Base-by-base conservation (phyloP, 345 rosid species). In the Atalantia buxifolia region DNA sequence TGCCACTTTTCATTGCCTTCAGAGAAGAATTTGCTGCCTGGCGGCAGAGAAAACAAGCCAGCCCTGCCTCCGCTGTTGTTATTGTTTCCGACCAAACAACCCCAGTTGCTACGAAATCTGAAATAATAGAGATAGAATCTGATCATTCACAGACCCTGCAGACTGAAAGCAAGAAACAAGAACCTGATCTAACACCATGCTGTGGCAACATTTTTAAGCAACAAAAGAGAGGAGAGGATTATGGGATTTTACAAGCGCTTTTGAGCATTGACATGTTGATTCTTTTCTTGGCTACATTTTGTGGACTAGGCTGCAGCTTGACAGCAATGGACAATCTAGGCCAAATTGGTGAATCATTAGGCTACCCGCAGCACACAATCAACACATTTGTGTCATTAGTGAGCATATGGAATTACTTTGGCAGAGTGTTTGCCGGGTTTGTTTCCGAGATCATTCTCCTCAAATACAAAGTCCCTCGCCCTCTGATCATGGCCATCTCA, bases 331-430 rank as follows among this genome's bases (percentile, higher is more conserved):
- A 90, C 87, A 92, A 92, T 80, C 63, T 90, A 72, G 88, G 89
- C 48, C 96, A 92, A 72, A 90, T 92, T 1, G 96, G 94, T 28
- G 19, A 72, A 6, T 87, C 94, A 4, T 78, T 86, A 5, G 89
- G 89, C 68, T 92, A 92, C 82, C 89, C 87, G 8, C 80, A 72
- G 45, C 66, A 30, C 50, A 87, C 86, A 81, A 79, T 77, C 7
- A 79, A 84, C 42, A 86, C 90, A 18, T 85, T 88, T 33, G 90
- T 90, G 2, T 89, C 94, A 10, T 81, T 89, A 1, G 89, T 91
- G 3, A 89, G 94, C 78, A 89, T 91, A 22, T 89, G 92, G 92
- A 91, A 91, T 76, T 91, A 81, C 42, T 82, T 85, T 0, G 94
- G 94, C 8, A 71, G 94, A 35, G 92, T 91, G 5, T 68, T 66